phyloP scores from a whole-genome alignment of 2,329 filamentous ascomycete species.

The Penicillium sp. region DNA sequence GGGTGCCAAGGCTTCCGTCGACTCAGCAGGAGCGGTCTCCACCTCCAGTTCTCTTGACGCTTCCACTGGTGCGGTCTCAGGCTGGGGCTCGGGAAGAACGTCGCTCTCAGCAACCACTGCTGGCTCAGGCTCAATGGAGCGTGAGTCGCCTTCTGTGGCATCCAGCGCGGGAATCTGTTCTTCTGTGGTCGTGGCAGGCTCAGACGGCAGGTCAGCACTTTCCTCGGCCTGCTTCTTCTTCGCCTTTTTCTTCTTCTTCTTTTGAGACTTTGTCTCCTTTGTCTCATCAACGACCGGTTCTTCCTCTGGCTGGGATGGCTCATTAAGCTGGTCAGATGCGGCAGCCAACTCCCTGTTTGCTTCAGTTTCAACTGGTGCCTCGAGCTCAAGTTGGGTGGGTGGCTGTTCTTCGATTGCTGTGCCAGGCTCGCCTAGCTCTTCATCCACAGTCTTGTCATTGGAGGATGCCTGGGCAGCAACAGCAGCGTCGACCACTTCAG shows the following conservation, averaged over 20 bases:
- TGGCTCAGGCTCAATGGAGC: constrained; percentile 3
- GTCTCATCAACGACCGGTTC: neutral
- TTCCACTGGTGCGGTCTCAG: constrained; percentile 6
- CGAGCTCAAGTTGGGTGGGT: neutral
- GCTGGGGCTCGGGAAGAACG: neutral
- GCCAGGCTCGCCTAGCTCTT: constrained; percentile 11
- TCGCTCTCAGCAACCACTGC: neutral
- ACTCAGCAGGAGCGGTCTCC: constrained; percentile 2
- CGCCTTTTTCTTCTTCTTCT: constrained; percentile 3
- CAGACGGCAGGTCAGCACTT: neutral
- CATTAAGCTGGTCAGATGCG: constrained; percentile 1
- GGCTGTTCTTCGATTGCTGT: constrained; percentile 14
- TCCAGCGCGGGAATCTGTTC: constrained; percentile 7
- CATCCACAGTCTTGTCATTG: constrained; percentile 3
- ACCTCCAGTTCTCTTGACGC: constrained; percentile 1
- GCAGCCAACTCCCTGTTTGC: constrained; percentile 6
- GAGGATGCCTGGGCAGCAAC: constrained; percentile 13
- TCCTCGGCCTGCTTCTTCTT: constrained; percentile 1
- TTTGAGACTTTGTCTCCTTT: neutral
- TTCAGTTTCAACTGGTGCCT: constrained; percentile 2
- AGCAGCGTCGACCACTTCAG: constrained; percentile 20
- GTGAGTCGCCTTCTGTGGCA: neutral
- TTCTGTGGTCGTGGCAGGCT: constrained; percentile 9
- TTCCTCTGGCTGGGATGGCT: neutral
- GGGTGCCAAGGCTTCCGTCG: neutral